phyloP scores from a whole-genome alignment of 208 protist species.

The Leishmania tarentolae region DNA sequence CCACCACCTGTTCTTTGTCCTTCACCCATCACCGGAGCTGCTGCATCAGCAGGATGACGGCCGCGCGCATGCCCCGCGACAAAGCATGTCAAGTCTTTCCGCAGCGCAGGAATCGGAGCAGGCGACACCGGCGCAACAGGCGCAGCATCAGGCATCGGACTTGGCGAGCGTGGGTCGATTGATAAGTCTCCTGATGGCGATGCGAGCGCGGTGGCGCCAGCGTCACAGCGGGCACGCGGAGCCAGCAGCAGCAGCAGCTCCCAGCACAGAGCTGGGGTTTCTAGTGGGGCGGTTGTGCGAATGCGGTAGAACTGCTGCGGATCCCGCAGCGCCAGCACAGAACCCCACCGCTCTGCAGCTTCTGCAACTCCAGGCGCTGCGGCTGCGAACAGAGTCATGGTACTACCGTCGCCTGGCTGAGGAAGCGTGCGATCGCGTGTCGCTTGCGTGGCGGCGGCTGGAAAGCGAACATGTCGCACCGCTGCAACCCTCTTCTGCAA shows the following conservation, averaged over 20 bases:
- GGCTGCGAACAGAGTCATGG: constrained; percentile 65
- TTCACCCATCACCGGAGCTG: constrained; percentile 23
- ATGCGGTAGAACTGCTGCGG: constrained; percentile 3
- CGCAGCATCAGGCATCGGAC: constrained; percentile 39
- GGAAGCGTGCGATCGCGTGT: constrained; percentile 31
- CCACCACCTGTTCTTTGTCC: constrained; percentile 55
- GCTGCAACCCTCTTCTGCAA: not conserved
- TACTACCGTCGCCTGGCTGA: constrained; percentile 56
- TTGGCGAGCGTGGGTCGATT: constrained; percentile 52
- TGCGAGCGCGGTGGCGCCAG: constrained; percentile 20
- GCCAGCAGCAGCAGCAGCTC: not conserved
- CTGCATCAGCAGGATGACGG: constrained; percentile 1
- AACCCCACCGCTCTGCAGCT: constrained; percentile 51
- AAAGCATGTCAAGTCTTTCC: not conserved
- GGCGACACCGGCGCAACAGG: constrained; percentile 23
- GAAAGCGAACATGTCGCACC: not conserved
- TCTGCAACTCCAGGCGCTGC: constrained; percentile 73
- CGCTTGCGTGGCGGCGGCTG: not conserved
- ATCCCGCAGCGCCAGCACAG: not conserved
- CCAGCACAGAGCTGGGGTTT: constrained; percentile 42
- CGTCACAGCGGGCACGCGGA: not conserved
- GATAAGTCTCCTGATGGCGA: constrained; percentile 41
- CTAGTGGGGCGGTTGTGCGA: constrained; percentile 33
- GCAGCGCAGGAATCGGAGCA: constrained; percentile 15
- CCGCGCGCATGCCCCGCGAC: not conserved